Conservation (phyloP, 2,329 filamentous ascomycete species). For the Aspergillus clavatus region DNA sequence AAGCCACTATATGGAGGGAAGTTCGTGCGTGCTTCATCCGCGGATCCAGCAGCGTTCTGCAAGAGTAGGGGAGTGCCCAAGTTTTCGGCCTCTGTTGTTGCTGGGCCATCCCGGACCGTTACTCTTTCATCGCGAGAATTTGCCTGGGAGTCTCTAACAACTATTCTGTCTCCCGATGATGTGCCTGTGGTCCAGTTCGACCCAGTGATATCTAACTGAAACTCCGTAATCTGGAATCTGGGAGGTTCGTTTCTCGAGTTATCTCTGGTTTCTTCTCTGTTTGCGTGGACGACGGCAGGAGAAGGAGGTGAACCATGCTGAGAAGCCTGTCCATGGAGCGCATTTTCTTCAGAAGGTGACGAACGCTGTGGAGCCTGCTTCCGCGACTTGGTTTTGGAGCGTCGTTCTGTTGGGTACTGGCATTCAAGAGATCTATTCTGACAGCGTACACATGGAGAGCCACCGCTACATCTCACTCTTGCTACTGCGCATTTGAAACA, state of each 20-base stretch:
- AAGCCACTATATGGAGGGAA: slow-evolving; percentile 11
- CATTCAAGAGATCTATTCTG: slow-evolving; percentile 35
- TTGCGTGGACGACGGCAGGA: background rate
- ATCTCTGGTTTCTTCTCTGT: background rate
- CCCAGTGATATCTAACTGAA: slow-evolving; percentile 19
- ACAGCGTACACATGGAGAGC: slow-evolving; percentile 35
- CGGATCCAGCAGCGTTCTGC: slow-evolving; percentile 5
- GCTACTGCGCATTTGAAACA: slow-evolving; percentile 39
- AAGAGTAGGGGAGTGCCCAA: slow-evolving; percentile 1
- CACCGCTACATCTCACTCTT: slow-evolving; percentile 38
- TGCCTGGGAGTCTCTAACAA: background rate
- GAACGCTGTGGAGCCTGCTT: slow-evolving; percentile 11
- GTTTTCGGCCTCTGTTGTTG: slow-evolving; percentile 3
- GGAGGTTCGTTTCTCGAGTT: slow-evolving; percentile 5
- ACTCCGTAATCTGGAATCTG: slow-evolving; percentile 16
- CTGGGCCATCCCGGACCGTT: background rate
- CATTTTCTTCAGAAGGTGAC: slow-evolving; percentile 8
- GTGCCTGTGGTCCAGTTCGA: slow-evolving; percentile 2
- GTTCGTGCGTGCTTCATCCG: slow-evolving; percentile 7
- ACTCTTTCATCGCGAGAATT: background rate
- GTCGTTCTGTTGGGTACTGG: slow-evolving; percentile 37
- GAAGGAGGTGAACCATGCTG: slow-evolving; percentile 2
- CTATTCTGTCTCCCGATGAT: slow-evolving; percentile 5
- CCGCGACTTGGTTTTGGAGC: slow-evolving; percentile 29
- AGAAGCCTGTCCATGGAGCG: slow-evolving; percentile 9